Evolutionary conservation across 495 filamentous ascomycete genomes (phyloP), one percentile per base, ranked within the genome.

Genomic region (Tuber calosporum): DNA sequence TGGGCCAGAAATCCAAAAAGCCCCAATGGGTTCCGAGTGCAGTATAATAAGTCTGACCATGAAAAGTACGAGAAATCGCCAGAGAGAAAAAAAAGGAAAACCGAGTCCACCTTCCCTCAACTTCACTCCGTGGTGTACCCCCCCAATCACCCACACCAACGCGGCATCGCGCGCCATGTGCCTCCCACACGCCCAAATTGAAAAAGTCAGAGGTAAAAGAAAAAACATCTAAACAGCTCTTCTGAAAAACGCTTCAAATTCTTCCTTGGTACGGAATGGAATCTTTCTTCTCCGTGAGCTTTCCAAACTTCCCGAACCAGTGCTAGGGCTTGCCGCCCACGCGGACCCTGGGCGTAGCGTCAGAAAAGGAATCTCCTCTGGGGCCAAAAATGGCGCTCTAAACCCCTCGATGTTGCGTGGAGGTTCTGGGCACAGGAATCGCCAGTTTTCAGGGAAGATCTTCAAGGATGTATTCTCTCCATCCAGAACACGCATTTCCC

Each of bases 191-290:
- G 22, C 69, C 30, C 37, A 70, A 43, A 4, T 41, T 48, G 68
- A 45, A 17, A 42, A 53, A 34, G 26, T 15, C 30, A 53, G 19
- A 62, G 34, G 20, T 2, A 77, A 36, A 11, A 53, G 68, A 43
- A 26, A 19, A 38, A 22, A n/a, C 26, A 15, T 43, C 58, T 78
- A 79, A 30, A 73, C 75, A 69, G 79, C 62, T 26, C 78, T 58
- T 66, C 77, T 66, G 38, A 79, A 79, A 74, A 80, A 80, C 0
- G 78, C 78, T 66, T 80, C 78, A 34, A 73, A 79, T 66, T 80
- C 78, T 66, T 79, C 78, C 43, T 62, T 79, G 11, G 69, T 80
- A 34, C 58, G 62, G 43, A 78, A 74, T n/a, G 72, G 66, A 3
- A 74, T 38, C 3, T 71, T 36, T 4, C 67, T 69, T 20, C 58